Evolutionary conservation across 2,329 filamentous ascomycete genomes (phyloP).

Genomic region (Curvularia hawaiiensis): DNA sequence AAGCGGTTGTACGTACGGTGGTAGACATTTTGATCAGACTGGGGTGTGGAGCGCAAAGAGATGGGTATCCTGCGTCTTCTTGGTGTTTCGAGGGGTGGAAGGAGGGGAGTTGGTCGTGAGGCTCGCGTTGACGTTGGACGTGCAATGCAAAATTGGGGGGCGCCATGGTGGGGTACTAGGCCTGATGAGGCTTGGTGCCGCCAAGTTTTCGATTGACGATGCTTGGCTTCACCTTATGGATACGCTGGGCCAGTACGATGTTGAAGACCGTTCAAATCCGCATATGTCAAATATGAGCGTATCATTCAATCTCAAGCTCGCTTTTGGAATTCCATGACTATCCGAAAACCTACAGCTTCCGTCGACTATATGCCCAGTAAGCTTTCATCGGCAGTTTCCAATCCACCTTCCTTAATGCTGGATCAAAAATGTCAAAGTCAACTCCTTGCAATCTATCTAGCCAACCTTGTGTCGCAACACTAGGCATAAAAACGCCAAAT

Average conservation of each 20-base stretch:
- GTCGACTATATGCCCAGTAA: conserved; percentile 64
- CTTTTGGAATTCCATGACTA: neutral
- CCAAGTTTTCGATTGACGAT: conserved; percentile 2
- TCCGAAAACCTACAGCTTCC: conserved; percentile 48
- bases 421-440: conserved; percentile 82
- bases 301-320: neutral
- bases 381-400: conserved; percentile 89
- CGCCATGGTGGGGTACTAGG: conserved; percentile 11
- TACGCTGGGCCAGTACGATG: neutral
- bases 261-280: neutral
- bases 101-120: conserved; percentile 1
- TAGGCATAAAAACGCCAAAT: conserved; percentile 82
- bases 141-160: conserved; percentile 13
- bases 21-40: conserved; percentile 73
- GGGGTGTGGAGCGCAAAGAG: conserved; percentile 72
- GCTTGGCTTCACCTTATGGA: neutral
- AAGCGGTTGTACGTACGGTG: conserved; percentile 94
- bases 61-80: conserved; percentile 81
- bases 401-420: conserved; percentile 65
- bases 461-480: conserved; percentile 78
- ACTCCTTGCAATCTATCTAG: conserved; percentile 75
- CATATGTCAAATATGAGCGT: neutral
- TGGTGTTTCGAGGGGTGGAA: conserved; percentile 14
- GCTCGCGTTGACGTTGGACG: conserved; percentile 5
- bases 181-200: conserved; percentile 3